A percentile compares a stretch with the other conserved stretches of the same genome.
Conservation (phyloP, 306 rosid genomes). For the Mimosa bimucronata region DNA sequence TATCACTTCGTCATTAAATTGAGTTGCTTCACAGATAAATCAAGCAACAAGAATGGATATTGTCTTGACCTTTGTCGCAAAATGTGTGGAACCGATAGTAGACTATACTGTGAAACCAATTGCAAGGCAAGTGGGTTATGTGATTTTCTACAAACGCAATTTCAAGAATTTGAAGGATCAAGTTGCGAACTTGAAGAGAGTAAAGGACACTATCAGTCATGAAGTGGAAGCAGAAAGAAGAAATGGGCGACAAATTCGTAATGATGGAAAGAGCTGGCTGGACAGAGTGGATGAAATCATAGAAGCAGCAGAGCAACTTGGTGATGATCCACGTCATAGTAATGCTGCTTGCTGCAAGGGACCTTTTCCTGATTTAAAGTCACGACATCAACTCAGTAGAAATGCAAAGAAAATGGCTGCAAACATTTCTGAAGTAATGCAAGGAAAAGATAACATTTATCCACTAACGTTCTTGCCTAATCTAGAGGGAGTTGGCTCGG, state of each 20-base stretch:
- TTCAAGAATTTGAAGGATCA: neutral
- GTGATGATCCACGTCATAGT: neutral
- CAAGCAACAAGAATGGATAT: neutral
- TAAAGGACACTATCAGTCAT: neutral
- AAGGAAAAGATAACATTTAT: neutral
- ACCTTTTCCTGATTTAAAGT: conserved; percentile 12
- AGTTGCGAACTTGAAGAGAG: neutral
- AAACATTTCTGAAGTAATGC: neutral
- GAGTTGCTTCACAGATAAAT: too few species aligned
- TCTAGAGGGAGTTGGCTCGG: neutral
- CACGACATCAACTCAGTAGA: conserved; percentile 9
- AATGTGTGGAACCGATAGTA: neutral
- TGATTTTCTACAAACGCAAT: neutral
- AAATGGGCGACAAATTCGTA: neutral
- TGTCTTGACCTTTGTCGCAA: neutral
- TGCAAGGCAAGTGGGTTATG: neutral
- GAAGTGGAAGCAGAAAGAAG: neutral
- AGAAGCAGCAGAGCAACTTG: neutral
- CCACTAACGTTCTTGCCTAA: neutral
- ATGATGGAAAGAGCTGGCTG: neutral
- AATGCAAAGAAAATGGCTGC: neutral
- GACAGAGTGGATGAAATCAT: neutral
- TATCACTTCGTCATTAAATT: too few species aligned
- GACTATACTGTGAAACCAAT: too few species aligned
- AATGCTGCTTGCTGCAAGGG: neutral